Conservation (phyloP, 2,329 filamentous ascomycete species). For the Aspergillus pseudoglaucus region DNA sequence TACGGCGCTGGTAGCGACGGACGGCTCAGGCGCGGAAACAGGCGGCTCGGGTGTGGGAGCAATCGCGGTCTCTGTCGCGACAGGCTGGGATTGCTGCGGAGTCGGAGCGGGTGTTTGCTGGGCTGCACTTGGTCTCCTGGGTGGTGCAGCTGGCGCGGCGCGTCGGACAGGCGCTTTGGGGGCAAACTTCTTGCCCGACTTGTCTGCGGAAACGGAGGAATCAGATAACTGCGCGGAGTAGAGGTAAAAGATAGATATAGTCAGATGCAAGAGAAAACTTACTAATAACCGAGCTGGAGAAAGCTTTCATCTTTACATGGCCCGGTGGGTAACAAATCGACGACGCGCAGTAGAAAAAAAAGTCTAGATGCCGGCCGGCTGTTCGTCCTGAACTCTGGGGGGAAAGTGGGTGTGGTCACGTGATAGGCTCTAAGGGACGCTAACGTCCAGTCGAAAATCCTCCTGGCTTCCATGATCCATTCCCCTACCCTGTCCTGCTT, state of each 20-base stretch:
- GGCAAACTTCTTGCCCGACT: constrained; percentile 72
- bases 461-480: constrained; percentile 25
- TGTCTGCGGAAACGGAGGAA: constrained; percentile 31
- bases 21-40: constrained; percentile 1
- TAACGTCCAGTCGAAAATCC: constrained; percentile 37
- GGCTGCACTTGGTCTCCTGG: constrained; percentile 35
- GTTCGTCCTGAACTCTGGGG: constrained; percentile 16
- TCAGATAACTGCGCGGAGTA: not conserved
- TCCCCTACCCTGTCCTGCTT: constrained; percentile 16
- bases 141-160: constrained; percentile 39
- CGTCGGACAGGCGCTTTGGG: constrained; percentile 60
- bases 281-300: constrained; percentile 52
- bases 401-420: constrained; percentile 31
- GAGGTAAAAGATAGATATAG: constrained; percentile 6
- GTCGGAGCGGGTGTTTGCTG: constrained; percentile 23
- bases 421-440: constrained; percentile 28
- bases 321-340: not conserved
- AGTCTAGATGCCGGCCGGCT: constrained; percentile 14
- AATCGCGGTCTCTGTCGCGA: constrained; percentile 13
- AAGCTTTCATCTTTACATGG: constrained; percentile 36
- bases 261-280: constrained; percentile 14
- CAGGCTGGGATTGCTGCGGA: constrained; percentile 19
- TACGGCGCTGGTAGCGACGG: not conserved
- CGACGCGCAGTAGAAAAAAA: constrained; percentile 9
- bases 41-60: constrained; percentile 9